phyloP scores from a whole-genome alignment of 495 filamentous ascomycete genomes.

The Cryomyces minteri region DNA sequence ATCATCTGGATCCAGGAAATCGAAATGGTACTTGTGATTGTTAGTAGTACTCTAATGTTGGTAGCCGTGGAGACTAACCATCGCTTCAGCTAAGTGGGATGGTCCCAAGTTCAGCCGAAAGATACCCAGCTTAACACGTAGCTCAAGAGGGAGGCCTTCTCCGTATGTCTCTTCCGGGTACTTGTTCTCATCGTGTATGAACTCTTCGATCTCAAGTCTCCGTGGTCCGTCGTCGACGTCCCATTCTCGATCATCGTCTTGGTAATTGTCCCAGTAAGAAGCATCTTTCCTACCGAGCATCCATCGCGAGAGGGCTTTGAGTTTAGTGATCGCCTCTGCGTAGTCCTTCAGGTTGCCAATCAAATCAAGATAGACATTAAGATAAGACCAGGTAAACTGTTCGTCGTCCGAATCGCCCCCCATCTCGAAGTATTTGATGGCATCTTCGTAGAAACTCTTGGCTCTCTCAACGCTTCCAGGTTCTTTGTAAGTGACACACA shows the following conservation, averaged over 20 bases:
- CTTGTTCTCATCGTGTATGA: conserved; percentile 22
- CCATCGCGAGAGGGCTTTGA: conserved; percentile 64
- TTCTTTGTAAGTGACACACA: conserved; percentile 39
- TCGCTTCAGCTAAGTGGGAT: conserved; percentile 49
- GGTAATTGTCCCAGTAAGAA: conserved; percentile 58
- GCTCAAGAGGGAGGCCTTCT: conserved; percentile 52
- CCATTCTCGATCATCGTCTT: conserved; percentile 78
- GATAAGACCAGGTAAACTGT: conserved; percentile 62
- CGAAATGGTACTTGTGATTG: conserved; percentile 34
- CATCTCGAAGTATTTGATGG: conserved; percentile 23
- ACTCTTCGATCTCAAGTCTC: conserved; percentile 35
- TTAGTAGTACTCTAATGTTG: conserved; percentile 1
- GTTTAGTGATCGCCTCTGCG: conserved; percentile 25
- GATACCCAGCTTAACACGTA: conserved; percentile 72
- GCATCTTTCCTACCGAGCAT: conserved; percentile 59
- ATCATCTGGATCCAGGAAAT: conserved; percentile 42
- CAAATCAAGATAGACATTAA: conserved; percentile 71
- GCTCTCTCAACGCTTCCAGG: conserved; percentile 25
- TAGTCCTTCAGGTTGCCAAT: conserved; percentile 37
- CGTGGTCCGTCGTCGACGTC: conserved; percentile 56
- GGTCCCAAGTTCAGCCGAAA: conserved; percentile 52
- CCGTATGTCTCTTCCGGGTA: conserved; percentile 49
- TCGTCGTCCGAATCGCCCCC: conserved; percentile 29
- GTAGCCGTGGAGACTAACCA: conserved; percentile 29
- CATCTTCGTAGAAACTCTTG: conserved; percentile 38